Evolutionary conservation across 768 basidiomycete genomes (phyloP), one percentile per base, ranked within the genome.

Genomic region (Mycena crocata): DNA sequence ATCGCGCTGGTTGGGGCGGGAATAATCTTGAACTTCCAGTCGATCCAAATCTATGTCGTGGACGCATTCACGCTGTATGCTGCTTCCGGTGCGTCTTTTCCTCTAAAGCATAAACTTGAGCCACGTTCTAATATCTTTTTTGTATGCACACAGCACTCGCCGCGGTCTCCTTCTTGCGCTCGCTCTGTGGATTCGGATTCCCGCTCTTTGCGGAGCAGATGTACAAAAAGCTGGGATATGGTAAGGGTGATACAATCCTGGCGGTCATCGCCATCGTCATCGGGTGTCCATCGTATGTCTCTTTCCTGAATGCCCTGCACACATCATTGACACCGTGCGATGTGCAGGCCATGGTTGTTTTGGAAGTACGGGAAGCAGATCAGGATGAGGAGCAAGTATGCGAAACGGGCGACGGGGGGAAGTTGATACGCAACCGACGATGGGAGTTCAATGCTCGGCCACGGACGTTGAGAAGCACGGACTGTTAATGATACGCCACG

Each of bases 121-220:
- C n/a, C n/a, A n/a, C n/a, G n/a, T n/a, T n/a, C n/a, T n/a, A n/a
- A n/a, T n/a, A n/a, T n/a, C n/a, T n/a, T n/a, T n/a, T n/a, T n/a
- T n/a, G n/a, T n/a, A n/a, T n/a, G n/a, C n/a, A n/a, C n/a, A n/a
- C n/a, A 48, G 54, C 87, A 90, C 91, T 3, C 77, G 91, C 91
- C 0, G 90, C 91, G 0, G 86, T 87, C 23, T 79, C 89, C 0
- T 90, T 77, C 73, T 73, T 93, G 17, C 87, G 93, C 28, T 87
- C 89, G 0, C 59, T 92, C 0, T 86, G 87, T 1, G 93, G 93
- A 0, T 93, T 92, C 57, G 88, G 84, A 1, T 93, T 94, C 73
- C 93, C 93, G 2, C 78, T 94, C n/a, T 94, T 94, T 69, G 90
- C 89, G 4, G 88, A 90, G 23, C 80, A 84, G 39, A 90, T 93